Base-by-base conservation (phyloP, 176 grass and related monocot genomes). In the Cenchrus purpureus region DNA sequence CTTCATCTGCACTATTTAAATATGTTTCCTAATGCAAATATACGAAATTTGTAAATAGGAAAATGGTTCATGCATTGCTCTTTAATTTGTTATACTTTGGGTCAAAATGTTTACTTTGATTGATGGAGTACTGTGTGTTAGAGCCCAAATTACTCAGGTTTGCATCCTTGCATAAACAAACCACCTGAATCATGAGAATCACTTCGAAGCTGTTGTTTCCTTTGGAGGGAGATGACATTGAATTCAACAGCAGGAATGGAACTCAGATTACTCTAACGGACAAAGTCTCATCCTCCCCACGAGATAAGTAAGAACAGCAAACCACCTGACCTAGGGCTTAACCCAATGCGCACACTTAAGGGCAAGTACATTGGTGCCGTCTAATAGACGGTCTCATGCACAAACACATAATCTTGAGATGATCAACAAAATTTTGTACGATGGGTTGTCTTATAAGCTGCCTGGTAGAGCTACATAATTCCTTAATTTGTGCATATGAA, bases 291-390 rank as follows among this genome's bases (percentile, higher is more conserved):
- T 25, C 46, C 19, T 78, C 64, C 70, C 51, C 56, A 83, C 3
- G 43, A 72, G 52, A 73, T 15, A 48, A 57, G 12, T 29, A n/a
- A 68, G 43, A 85, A 68, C 61, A 45, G 73, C 0, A 46, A 78
- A 40, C 37, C 37, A 40, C 37, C 37, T 40, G 4, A 69, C 25
- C 16, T 61, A 48, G 40, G 22, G n/a, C 44, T 71, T 71, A 70
- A 82, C 61, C 61, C 64, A 60, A 49, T 77, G 51, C 22, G 28
- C 63, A 49, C 74, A 65, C 51, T 69, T 78, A 25, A 25, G 25
- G 25, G 25, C 25, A 25, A 25, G 25, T 25, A 25, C 25, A 25
- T 25, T 25, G 25, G 25, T 25, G 25, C 25, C 25, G 25, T 25
- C 25, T 25, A 25, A 25, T 25, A 25, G 25, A 25, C 25, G 25